phyloP scores from a whole-genome alignment of 768 basidiomycete species.

The Galerina sulciceps region DNA sequence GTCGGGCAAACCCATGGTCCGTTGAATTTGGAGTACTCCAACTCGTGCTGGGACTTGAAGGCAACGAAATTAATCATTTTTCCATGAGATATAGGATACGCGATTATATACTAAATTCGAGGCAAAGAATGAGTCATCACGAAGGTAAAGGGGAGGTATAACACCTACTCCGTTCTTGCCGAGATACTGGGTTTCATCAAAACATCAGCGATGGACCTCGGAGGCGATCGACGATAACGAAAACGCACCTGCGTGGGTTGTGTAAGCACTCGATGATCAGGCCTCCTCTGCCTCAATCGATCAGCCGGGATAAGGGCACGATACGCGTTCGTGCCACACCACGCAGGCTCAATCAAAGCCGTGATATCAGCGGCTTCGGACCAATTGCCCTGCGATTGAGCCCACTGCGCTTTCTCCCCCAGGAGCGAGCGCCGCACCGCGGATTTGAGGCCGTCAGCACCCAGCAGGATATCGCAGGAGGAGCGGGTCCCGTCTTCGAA shows the following conservation, averaged over 20 bases:
- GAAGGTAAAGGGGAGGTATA: not conserved
- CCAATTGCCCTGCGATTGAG: slow-evolving; percentile 35
- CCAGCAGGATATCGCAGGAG: slow-evolving; percentile 68
- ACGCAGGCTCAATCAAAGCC: slow-evolving; percentile 53
- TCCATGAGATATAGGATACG: slow-evolving; percentile 64
- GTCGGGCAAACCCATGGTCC: slow-evolving; percentile 56
- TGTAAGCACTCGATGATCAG: slow-evolving; percentile 52
- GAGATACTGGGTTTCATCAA: slow-evolving; percentile 48
- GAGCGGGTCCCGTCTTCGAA: slow-evolving; percentile 68
- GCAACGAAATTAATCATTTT: slow-evolving; percentile 67
- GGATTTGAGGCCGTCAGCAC: slow-evolving; percentile 73
- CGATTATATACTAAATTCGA: slow-evolving; percentile 54
- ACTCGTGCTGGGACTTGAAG: slow-evolving; percentile 52
- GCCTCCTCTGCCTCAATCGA: slow-evolving; percentile 41
- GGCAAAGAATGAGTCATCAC: not conserved
- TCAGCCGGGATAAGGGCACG: slow-evolving; percentile 62
- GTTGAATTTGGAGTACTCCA: slow-evolving; percentile 53
- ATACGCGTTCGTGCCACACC: slow-evolving; percentile 65
- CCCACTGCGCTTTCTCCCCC: slow-evolving; percentile 38
- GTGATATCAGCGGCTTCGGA: slow-evolving; percentile 44
- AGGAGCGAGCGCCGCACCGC: slow-evolving; percentile 47
- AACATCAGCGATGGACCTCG: not conserved
- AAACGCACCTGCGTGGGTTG: slow-evolving; percentile 50
- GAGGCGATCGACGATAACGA: not conserved
- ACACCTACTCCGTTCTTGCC: slow-evolving; percentile 51